Conservation (phyloP, 768 basidiomycete species). For the Cystofilobasidium capitatum region DNA sequence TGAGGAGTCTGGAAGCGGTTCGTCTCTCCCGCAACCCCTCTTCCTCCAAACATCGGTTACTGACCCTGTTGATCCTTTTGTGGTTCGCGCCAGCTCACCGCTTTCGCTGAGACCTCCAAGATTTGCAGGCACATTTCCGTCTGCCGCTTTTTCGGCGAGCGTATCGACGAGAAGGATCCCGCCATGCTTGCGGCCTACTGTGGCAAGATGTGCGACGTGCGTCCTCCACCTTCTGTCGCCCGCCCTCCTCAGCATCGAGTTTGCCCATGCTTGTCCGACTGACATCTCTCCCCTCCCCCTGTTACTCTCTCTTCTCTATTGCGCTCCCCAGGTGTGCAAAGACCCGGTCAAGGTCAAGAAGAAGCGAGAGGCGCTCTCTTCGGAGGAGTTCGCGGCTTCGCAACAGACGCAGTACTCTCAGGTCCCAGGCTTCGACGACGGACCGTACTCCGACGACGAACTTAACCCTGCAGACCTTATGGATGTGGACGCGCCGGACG, state of each 20-base stretch:
- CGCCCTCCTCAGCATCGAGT: not conserved
- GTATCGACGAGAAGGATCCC: slow-evolving; percentile 47
- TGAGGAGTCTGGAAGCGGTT: slow-evolving; percentile 57
- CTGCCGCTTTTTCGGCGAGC: slow-evolving; percentile 72
- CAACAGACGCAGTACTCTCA: slow-evolving; percentile 19
- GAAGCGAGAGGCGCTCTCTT: slow-evolving; percentile 3
- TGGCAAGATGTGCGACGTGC: slow-evolving; percentile 69
- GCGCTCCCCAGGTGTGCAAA: slow-evolving; percentile 56
- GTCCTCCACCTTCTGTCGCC: slow-evolving; percentile 30
- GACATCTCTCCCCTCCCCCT: not conserved
- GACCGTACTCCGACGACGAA: not conserved
- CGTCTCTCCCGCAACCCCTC: not conserved
- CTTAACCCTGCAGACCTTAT: not conserved
- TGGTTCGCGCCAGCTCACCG: slow-evolving; percentile 28
- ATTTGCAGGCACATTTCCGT: slow-evolving; percentile 50
- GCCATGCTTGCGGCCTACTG: slow-evolving; percentile 50
- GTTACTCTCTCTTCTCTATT: not conserved
- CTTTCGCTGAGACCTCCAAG: slow-evolving; percentile 34
- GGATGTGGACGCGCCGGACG: not conserved
- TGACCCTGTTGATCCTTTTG: slow-evolving; percentile 51
- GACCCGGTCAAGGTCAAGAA: slow-evolving; percentile 56
- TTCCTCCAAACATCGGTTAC: slow-evolving; percentile 37
- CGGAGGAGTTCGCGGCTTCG: slow-evolving; percentile 19
- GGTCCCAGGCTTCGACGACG: slow-evolving; percentile 1
- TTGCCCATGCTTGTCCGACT: not conserved